A percentile compares a stretch with the other conserved stretches of the same genome.
These are phyloP conservation scores for Citrullus mucosospermus DNA, from an alignment of 306 rosid species.

Conservation along the genomic window DNA sequence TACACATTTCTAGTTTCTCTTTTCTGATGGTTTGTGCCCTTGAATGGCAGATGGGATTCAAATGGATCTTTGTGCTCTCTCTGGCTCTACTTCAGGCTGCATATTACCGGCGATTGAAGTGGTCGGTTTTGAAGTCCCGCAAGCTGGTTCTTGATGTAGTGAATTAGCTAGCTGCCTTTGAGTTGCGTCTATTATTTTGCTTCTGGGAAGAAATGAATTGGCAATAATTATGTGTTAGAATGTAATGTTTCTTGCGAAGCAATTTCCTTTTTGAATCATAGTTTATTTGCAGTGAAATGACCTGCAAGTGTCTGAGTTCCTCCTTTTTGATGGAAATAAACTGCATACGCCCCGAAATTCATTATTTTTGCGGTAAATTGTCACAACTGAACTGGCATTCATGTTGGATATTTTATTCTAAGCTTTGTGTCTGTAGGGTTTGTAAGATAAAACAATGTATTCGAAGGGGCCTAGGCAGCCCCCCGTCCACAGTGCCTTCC, in stretches of 20 bases:
- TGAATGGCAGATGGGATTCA: conserved; percentile 87
- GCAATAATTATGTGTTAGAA: conserved; percentile 47
- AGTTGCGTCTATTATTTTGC: conserved; percentile 19
- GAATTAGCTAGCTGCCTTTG: conserved; percentile 37
- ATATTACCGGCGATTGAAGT: conserved; percentile 77
- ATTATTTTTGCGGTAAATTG: conserved; percentile 7
- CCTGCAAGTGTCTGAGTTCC: conserved; percentile 15
- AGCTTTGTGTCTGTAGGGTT: background rate
- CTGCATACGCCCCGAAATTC: conserved; percentile 1
- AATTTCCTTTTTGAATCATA: conserved; percentile 17
- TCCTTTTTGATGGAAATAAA: conserved; percentile 8
- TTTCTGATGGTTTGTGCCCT: background rate
- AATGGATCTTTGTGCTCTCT: conserved; percentile 92
- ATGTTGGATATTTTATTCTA: background rate
- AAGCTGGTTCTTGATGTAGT: conserved; percentile 95
- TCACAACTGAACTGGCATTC: background rate
- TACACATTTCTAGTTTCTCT: background rate
- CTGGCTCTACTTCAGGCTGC: conserved; percentile 91
- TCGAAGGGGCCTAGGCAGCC: background rate
- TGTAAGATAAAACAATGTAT: background rate
- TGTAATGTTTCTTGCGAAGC: conserved; percentile 29
- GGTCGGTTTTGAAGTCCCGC: conserved; percentile 94
- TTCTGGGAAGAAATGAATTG: conserved; percentile 25
- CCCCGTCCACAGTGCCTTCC: background rate
- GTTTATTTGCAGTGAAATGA: conserved; percentile 36